phyloP scores from a whole-genome alignment of 75 land plant species.

The Picea sitchensis region DNA sequence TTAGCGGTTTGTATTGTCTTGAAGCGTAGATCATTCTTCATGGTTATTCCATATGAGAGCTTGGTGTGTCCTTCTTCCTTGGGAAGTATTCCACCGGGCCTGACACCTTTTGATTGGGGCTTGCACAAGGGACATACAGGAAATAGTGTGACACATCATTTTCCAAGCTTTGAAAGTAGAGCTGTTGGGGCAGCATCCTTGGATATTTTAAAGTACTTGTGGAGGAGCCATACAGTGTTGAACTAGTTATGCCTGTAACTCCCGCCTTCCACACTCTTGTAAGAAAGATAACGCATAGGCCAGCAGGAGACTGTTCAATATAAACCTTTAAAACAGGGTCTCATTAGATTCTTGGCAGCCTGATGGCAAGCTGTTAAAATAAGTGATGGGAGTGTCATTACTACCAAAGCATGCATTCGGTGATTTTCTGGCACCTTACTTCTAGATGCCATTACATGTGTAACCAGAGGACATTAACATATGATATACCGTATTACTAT shows the following conservation, averaged over 20 bases:
- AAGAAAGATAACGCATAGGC: background rate
- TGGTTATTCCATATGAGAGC: background rate
- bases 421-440: background rate
- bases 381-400: background rate
- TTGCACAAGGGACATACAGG: too few relatives aligned
- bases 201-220: background rate
- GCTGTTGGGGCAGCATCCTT: background rate
- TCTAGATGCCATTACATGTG: background rate
- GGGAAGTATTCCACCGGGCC: too few relatives aligned
- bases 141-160: background rate
- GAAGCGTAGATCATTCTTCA: too few relatives aligned
- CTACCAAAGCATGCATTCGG: too few relatives aligned
- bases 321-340: background rate
- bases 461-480: background rate
- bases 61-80: background rate
- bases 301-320: background rate
- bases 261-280: background rate
- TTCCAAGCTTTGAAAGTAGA: background rate
- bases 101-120: background rate
- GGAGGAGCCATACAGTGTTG: background rate
- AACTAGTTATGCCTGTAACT: background rate
- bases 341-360: background rate
- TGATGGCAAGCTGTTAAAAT: background rate
- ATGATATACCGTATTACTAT: too few relatives aligned
- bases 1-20: background rate